Conservation (phyloP, 164 flowering plant species). For the Litsea cubeba region DNA sequence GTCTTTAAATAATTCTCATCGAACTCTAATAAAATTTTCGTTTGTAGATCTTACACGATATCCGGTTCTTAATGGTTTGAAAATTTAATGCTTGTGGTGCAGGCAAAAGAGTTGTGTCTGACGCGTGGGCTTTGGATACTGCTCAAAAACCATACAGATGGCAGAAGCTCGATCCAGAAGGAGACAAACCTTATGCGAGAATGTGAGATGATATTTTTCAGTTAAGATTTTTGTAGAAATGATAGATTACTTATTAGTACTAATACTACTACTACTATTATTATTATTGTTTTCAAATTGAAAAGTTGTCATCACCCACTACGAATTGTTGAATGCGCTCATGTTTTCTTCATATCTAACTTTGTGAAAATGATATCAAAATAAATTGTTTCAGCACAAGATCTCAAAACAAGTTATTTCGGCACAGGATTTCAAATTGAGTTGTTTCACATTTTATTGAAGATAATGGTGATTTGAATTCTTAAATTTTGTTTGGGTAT, state of each 20-base stretch:
- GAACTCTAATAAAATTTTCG: not conserved
- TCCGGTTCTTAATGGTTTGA: not conserved
- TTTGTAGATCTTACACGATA: no score
- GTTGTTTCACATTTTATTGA: no score
- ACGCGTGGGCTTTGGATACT: slow-evolving; percentile 95
- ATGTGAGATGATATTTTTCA: slow-evolving; percentile 52
- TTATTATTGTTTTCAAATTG: not conserved
- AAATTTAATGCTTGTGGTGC: slow-evolving; percentile 1
- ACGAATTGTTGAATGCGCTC: no score
- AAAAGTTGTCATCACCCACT: not conserved
- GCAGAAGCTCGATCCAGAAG: slow-evolving; percentile 88
- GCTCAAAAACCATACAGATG: slow-evolving; percentile 94
- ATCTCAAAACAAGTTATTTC: no score
- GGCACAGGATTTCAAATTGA: no score
- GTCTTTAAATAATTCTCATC: not conserved
- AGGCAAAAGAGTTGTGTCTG: slow-evolving; percentile 92
- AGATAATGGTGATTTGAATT: no score
- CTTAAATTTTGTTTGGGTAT: no score
- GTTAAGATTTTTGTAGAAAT: not conserved
- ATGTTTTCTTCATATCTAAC: no score
- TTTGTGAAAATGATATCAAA: no score
- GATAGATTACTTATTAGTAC: not conserved
- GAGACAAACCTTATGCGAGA: slow-evolving; percentile 90
- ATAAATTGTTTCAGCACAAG: no score
- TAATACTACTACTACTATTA: no score